A percentile compares a stretch with the other conserved stretches of the same genome.
Evolutionary conservation across 208 protist species (phyloP).

Genomic region (Zelonia costaricensis): DNA sequence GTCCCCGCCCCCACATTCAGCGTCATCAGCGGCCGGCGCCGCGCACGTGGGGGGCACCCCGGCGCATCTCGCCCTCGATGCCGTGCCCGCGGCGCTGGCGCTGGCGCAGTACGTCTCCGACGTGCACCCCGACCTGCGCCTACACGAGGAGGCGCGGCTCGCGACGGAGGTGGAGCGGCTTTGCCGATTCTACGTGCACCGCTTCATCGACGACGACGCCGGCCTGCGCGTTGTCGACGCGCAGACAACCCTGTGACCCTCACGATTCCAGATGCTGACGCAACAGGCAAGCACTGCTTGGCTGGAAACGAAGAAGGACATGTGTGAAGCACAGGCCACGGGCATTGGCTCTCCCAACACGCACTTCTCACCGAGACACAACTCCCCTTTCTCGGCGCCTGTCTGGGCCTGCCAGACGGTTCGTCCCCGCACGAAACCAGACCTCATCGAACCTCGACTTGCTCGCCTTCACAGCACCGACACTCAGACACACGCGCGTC

Average conservation of each 20-base stretch:
- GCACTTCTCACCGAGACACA: too few species aligned
- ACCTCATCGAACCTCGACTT: too few species aligned
- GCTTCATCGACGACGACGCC: slow-evolving; percentile 4
- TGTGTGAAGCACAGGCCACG: too few species aligned
- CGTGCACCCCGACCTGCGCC: slow-evolving; percentile 13
- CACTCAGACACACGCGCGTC: too few species aligned
- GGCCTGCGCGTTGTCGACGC: slow-evolving; percentile 6
- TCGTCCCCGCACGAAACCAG: too few species aligned
- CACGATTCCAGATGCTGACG: not conserved
- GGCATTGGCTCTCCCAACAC: too few species aligned
- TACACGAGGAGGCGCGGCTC: slow-evolving; percentile 5
- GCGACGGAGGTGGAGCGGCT: slow-evolving; percentile 1
- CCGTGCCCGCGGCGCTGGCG: not conserved
- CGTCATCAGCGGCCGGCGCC: not conserved
- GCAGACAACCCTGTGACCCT: slow-evolving; percentile 7
- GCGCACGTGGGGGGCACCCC: too few species aligned
- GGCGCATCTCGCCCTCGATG: too few species aligned
- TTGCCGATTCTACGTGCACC: slow-evolving; percentile 17
- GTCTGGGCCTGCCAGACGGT: too few species aligned
- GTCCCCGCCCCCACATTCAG: not conserved
- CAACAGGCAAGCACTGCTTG: too few species aligned
- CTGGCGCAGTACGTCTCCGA: slow-evolving; percentile 5
- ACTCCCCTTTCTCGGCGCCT: too few species aligned
- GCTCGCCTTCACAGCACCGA: too few species aligned
- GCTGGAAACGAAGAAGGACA: not conserved